Evolutionary conservation across 768 basidiomycete genomes (phyloP).

Genomic region (Russula compacta): DNA sequence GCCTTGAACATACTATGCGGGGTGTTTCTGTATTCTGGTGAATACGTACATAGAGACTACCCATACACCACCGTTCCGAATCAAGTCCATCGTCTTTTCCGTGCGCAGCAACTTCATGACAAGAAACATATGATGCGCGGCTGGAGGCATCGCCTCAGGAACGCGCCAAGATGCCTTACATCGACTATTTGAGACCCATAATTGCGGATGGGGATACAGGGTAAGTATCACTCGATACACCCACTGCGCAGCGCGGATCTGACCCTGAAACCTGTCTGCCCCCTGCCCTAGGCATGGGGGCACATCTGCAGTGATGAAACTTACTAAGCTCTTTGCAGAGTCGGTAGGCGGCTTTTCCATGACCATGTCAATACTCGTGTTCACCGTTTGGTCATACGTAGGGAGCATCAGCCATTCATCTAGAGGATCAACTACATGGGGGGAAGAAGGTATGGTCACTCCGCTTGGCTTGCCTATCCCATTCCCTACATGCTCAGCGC

Average conservation of each 20-base stretch:
- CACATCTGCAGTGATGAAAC: constrained; percentile 89
- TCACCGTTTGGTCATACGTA: constrained; percentile 23
- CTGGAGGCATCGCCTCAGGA: constrained; percentile 53
- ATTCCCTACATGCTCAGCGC: neutral
- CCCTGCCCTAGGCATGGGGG: constrained; percentile 68
- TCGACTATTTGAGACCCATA: constrained; percentile 87
- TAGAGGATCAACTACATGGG: constrained; percentile 92
- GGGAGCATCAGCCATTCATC: constrained; percentile 84
- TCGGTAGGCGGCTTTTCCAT: constrained; percentile 36
- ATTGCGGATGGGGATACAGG: constrained; percentile 95
- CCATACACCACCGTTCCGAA: constrained; percentile 96
- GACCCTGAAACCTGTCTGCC: neutral
- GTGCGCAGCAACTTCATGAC: constrained; percentile 88
- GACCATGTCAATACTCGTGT: neutral
- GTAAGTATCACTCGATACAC: constrained; percentile 33
- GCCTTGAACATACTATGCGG: neutral
- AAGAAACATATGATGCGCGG: constrained; percentile 89
- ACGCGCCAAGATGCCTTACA: constrained; percentile 61
- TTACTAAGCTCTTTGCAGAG: constrained; percentile 91
- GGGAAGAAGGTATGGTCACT: constrained; percentile 63
- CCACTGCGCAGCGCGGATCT: constrained; percentile 3
- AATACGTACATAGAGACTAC: constrained; percentile 65
- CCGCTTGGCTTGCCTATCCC: neutral
- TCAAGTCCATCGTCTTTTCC: constrained; percentile 85
- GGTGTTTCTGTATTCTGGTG: neutral